Evolutionary conservation across 345 rosid species (phyloP).

Genomic region (Dipteronia sinensis): DNA sequence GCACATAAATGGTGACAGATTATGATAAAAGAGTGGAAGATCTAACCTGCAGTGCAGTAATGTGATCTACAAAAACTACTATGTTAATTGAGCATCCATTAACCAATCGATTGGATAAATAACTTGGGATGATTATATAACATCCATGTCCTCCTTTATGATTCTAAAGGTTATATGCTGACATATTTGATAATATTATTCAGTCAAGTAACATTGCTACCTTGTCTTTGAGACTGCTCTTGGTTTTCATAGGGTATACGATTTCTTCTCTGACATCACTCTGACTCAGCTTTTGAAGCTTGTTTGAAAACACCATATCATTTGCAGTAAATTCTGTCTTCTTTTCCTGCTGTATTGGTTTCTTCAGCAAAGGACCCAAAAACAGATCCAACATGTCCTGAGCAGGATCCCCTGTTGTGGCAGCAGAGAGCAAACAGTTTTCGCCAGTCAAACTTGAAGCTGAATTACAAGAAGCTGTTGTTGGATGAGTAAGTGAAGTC

Average conservation of each 20-base stretch:
- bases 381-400: slow-evolving; percentile 60
- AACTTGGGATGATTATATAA: background rate
- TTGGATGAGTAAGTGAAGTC: slow-evolving; percentile 10
- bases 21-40: background rate
- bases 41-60: background rate
- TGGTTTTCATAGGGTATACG: slow-evolving; percentile 37
- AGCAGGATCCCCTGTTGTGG: slow-evolving; percentile 44
- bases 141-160: background rate
- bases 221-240: slow-evolving; percentile 53
- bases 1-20: background rate
- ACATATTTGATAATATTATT: slow-evolving; percentile 9
- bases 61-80: background rate
- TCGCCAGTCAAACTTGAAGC: slow-evolving; percentile 3
- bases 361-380: slow-evolving; percentile 57
- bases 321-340: slow-evolving; percentile 15
- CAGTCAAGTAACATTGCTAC: slow-evolving; percentile 48
- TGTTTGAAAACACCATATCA: slow-evolving; percentile 23
- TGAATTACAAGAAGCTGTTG: slow-evolving; percentile 9
- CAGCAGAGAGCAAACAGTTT: slow-evolving; percentile 1
- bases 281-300: slow-evolving; percentile 19
- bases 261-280: slow-evolving; percentile 29
- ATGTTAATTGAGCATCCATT: background rate
- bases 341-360: slow-evolving; percentile 33
- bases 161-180: background rate
- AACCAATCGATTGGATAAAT: background rate